Percentiles rank a stretch among this genome's conserved stretches.
These are phyloP conservation scores for Saturnispora dispora DNA, from an alignment of 805 yeast species.

Conservation along the genomic window DNA sequence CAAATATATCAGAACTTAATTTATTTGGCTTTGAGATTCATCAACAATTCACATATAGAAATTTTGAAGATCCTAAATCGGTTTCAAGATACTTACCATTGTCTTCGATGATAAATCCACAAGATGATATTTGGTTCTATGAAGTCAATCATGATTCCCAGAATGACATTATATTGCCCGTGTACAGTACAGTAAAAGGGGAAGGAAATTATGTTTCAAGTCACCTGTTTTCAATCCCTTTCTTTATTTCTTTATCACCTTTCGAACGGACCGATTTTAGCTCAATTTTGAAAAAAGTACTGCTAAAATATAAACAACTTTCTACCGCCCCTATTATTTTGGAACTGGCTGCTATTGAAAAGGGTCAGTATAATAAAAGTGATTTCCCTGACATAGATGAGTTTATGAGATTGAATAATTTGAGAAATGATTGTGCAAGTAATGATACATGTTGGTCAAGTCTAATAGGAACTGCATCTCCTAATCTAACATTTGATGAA, in stretches of 20 bases:
- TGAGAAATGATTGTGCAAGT: background rate
- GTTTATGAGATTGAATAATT: background rate
- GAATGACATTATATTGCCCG: slow-evolving; percentile 52
- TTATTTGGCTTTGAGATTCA: slow-evolving; percentile 55
- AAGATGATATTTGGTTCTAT: slow-evolving; percentile 62
- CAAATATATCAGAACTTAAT: slow-evolving; percentile 28
- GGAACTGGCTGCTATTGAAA: slow-evolving; percentile 16
- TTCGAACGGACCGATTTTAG: slow-evolving; percentile 51
- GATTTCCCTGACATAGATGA: slow-evolving; percentile 22
- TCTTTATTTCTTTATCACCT: slow-evolving; percentile 50
- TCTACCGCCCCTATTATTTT: slow-evolving; percentile 35
- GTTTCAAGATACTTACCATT: slow-evolving; percentile 57
- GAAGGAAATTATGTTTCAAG: slow-evolving; percentile 28
- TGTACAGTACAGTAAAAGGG: slow-evolving; percentile 37
- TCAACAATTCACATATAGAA: slow-evolving; percentile 56
- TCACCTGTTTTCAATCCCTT: slow-evolving; percentile 65
- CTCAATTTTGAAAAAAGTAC: slow-evolving; percentile 47
- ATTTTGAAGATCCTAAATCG: slow-evolving; percentile 48
- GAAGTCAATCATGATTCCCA: slow-evolving; percentile 29
- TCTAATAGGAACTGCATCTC: slow-evolving; percentile 7
- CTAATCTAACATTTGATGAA: slow-evolving; percentile 1
- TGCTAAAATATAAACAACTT: slow-evolving; percentile 37
- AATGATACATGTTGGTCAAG: slow-evolving; percentile 2
- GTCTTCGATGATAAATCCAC: slow-evolving; percentile 51
- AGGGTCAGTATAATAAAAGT: slow-evolving; percentile 12